A percentile compares a stretch with the other conserved stretches of the same genome.
Conservation (phyloP, 805 yeast species). For the Schizosaccharomyces cryophilus region DNA sequence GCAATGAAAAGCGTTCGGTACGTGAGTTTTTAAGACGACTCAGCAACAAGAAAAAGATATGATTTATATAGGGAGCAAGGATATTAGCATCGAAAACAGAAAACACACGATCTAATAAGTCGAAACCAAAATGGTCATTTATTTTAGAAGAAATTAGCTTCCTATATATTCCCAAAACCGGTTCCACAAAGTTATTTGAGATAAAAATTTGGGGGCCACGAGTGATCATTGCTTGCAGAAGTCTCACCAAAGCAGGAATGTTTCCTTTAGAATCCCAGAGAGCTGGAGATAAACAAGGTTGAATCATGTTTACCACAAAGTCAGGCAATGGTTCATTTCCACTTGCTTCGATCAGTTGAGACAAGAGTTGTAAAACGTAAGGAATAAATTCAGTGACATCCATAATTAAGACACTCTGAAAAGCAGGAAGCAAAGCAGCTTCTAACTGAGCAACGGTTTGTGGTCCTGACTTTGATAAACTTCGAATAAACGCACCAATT, state of each 20-base stretch:
- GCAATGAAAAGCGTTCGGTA: constrained; percentile 58
- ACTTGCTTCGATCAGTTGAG: constrained; percentile 33
- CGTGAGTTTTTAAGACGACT: constrained; percentile 59
- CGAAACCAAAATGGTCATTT: constrained; percentile 66
- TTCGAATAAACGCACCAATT: constrained; percentile 49
- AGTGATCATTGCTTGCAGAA: constrained; percentile 40
- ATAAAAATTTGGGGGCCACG: constrained; percentile 19
- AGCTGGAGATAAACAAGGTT: constrained; percentile 68
- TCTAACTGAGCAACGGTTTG: constrained; percentile 20
- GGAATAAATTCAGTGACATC: constrained; percentile 91
- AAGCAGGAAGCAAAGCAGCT: constrained; percentile 35
- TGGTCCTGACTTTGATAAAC: constrained; percentile 17
- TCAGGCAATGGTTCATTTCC: constrained; percentile 29
- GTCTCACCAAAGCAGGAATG: constrained; percentile 72
- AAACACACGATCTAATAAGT: constrained; percentile 48
- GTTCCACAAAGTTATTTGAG: constrained; percentile 27
- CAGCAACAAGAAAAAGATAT: constrained; percentile 50
- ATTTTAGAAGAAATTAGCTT: constrained; percentile 65
- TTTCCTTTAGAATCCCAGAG: constrained; percentile 89
- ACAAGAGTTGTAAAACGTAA: constrained; percentile 71
- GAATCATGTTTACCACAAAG: constrained; percentile 37
- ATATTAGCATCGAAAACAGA: constrained; percentile 26
- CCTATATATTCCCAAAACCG: constrained; percentile 89
- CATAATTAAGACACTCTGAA: constrained; percentile 41
- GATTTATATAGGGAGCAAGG: constrained; percentile 33